phyloP scores from a whole-genome alignment of 1,139 yeast genomes.

The Schizosaccharomyces versatilis region DNA sequence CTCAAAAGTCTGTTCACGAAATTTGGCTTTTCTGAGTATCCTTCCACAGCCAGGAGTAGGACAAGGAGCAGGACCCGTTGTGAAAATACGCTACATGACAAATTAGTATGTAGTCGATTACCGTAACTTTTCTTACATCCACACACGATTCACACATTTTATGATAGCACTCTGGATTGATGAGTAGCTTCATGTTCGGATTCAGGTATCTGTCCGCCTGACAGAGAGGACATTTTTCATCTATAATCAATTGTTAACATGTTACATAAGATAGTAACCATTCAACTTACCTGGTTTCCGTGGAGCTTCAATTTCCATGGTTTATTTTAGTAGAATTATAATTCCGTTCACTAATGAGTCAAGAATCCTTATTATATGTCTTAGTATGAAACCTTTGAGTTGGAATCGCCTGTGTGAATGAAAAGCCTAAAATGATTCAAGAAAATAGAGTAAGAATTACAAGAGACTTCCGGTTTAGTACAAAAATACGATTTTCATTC shows the following conservation, averaged over 20 bases:
- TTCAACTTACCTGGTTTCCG: neutral
- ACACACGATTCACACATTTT: constrained; percentile 38
- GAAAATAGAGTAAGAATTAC: no score
- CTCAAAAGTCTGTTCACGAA: constrained; percentile 79
- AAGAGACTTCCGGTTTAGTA: no score
- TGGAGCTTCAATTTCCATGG: neutral
- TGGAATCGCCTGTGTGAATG: no score
- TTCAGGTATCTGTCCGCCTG: constrained; percentile 84
- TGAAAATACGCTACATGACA: constrained; percentile 23
- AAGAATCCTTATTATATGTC: no score
- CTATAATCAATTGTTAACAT: neutral
- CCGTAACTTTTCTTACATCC: constrained; percentile 15
- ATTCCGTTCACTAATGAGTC: neutral
- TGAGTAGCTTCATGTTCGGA: constrained; percentile 77
- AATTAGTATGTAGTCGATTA: constrained; percentile 16
- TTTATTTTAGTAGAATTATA: neutral
- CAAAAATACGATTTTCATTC: no score
- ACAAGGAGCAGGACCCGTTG: constrained; percentile 90
- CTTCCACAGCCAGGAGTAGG: constrained; percentile 85
- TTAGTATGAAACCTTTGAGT: no score
- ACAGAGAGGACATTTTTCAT: constrained; percentile 92
- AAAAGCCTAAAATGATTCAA: no score
- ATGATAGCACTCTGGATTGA: constrained; percentile 93
- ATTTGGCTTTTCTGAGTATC: constrained; percentile 65
- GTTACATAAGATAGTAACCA: neutral